These are phyloP conservation scores for Arctium lappa DNA, from an alignment of 129 eudicot genomes.

Conservation along the genomic window DNA sequence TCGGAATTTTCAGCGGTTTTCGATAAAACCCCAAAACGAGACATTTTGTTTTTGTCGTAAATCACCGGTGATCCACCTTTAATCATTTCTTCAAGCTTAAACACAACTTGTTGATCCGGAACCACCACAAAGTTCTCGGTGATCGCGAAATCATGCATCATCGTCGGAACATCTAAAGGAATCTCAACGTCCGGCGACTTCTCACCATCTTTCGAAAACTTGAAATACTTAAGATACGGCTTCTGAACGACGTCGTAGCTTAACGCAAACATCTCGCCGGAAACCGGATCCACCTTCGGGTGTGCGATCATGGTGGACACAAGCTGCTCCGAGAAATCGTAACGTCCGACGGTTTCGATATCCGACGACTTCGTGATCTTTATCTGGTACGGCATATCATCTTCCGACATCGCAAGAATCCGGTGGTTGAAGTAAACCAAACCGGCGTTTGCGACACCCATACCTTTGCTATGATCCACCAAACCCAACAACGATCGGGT, in stretches of 20 bases:
- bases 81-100: constrained; percentile 48
- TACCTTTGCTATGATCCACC: constrained; percentile 47
- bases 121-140: constrained; percentile 53
- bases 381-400: constrained; percentile 51
- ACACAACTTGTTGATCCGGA: constrained; percentile 62
- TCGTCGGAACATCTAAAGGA: constrained; percentile 42
- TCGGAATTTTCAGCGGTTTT: constrained; percentile 33
- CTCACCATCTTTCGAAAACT: constrained; percentile 30
- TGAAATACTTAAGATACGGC: constrained; percentile 53
- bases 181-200: constrained; percentile 54
- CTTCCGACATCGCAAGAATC: constrained; percentile 60
- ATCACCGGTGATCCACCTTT: constrained; percentile 61
- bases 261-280: constrained; percentile 48
- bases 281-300: constrained; percentile 50
- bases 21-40: constrained; percentile 46
- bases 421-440: constrained; percentile 49
- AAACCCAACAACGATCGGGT: constrained; percentile 50
- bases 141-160: constrained; percentile 66
- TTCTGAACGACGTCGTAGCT: constrained; percentile 50
- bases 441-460: constrained; percentile 65
- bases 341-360: constrained; percentile 44
- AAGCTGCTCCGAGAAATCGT: constrained; percentile 39
- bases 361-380: constrained; percentile 39
- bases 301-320: constrained; percentile 56
- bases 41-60: constrained; percentile 38